phyloP scores from a whole-genome alignment of 768 basidiomycete genomes.

The Rhodotorula graminis region DNA sequence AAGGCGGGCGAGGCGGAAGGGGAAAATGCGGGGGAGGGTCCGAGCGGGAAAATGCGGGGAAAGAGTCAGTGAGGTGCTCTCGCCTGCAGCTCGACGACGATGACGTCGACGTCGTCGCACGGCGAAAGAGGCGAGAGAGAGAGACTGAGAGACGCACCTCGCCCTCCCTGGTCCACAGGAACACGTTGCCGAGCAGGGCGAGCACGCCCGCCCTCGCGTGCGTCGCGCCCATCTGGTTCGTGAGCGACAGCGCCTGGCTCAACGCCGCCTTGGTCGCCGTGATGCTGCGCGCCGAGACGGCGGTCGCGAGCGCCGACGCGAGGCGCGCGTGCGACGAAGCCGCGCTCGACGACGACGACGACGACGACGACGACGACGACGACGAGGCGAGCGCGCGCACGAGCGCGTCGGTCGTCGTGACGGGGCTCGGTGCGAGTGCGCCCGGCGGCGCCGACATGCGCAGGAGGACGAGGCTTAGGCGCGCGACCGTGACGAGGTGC shows the following conservation, averaged over 20 bases:
- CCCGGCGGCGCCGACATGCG: background rate
- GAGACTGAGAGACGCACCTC: conserved; percentile 5
- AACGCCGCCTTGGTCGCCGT: background rate
- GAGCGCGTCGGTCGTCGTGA: background rate
- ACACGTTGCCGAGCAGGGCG: conserved; percentile 15
- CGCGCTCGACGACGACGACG: background rate
- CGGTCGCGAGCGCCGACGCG: background rate
- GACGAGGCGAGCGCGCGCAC: background rate
- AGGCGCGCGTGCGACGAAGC: background rate
- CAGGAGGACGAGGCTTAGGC: conserved; percentile 6
- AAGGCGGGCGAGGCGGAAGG: background rate
- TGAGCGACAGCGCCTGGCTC: background rate
- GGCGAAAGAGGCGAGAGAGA: too few relatives aligned
- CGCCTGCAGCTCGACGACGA: background rate
- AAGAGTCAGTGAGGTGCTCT: background rate
- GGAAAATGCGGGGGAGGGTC: too few relatives aligned
- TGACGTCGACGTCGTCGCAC: too few relatives aligned
- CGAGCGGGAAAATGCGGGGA: background rate
- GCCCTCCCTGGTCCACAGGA: conserved; percentile 14
- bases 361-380: background rate
- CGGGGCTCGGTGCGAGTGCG: background rate
- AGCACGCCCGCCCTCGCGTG: background rate
- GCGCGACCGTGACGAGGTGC: background rate
- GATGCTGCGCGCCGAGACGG: conserved; percentile 7
- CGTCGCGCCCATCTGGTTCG: background rate